A percentile compares a stretch with the other conserved stretches of the same genome.
phyloP scores from a whole-genome alignment of 768 basidiomycete species.

The Russula sp. region DNA sequence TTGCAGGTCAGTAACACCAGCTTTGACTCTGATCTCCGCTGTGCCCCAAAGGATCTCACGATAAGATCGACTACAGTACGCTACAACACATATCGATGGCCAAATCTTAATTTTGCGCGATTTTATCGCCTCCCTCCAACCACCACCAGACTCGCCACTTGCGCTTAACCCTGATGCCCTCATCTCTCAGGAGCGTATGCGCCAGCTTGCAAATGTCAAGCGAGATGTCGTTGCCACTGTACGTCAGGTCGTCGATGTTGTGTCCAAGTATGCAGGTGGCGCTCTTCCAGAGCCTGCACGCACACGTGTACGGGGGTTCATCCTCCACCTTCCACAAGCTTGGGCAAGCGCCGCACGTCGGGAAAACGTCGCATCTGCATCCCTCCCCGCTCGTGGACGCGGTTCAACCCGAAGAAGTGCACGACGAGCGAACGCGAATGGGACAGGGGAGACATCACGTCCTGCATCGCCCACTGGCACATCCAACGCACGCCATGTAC shows the following conservation, averaged over 20 bases:
- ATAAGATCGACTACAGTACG: conserved; percentile 48
- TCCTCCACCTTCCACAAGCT: conserved; percentile 72
- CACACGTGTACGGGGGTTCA: conserved; percentile 64
- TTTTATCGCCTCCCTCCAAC: conserved; percentile 69
- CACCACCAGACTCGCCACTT: conserved; percentile 34
- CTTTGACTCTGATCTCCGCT: neutral
- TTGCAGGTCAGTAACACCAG: conserved; percentile 52
- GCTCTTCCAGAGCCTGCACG: conserved; percentile 84
- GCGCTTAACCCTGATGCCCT: conserved; percentile 30
- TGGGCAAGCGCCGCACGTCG: conserved; percentile 52
- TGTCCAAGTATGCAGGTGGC: conserved; percentile 78
- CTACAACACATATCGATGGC: conserved; percentile 79
- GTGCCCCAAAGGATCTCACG: neutral
- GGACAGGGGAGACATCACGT: conserved; percentile 26
- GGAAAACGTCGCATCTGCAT: conserved; percentile 21
- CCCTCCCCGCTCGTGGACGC: conserved; percentile 25
- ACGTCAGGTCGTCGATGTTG: conserved; percentile 82
- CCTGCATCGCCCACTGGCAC: conserved; percentile 29
- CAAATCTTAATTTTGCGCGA: conserved; percentile 81
- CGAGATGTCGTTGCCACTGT: conserved; percentile 85
- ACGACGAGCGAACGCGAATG: conserved; percentile 20
- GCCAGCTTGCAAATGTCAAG: conserved; percentile 67
- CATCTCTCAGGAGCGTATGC: conserved; percentile 42
- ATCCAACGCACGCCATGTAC: conserved; percentile 22
- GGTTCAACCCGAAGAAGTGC: conserved; percentile 16